These are phyloP conservation scores for Anisodus tanguticus DNA, from an alignment of 257 asterid genomes.

Conservation along the genomic window DNA sequence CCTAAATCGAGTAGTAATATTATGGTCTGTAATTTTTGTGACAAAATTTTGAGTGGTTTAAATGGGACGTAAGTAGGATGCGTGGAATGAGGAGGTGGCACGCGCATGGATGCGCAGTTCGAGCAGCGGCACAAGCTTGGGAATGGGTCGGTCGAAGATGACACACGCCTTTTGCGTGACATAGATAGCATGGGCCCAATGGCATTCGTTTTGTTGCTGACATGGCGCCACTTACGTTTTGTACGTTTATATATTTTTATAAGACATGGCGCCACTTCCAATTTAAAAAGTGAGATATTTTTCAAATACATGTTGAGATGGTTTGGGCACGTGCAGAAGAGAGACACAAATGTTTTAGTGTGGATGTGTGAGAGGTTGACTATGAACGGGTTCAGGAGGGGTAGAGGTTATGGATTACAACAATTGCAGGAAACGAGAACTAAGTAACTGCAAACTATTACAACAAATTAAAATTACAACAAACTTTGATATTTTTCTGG, in stretches of 20 bases:
- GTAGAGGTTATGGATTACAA: no score
- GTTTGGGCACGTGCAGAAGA: no score
- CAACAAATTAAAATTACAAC: no score
- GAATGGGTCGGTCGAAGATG: neutral
- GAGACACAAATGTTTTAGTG: no score
- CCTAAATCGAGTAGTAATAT: neutral
- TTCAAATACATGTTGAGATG: no score
- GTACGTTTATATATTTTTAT: neutral
- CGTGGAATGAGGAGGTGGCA: neutral
- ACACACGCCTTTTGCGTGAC: slow-evolving; percentile 17
- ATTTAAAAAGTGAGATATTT: no score
- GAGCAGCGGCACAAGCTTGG: slow-evolving; percentile 4
- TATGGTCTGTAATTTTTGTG: neutral
- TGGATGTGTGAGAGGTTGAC: no score
- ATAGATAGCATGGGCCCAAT: neutral
- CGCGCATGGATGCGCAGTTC: slow-evolving; percentile 4
- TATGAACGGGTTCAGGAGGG: no score
- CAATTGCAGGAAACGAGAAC: no score
- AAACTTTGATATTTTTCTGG: no score
- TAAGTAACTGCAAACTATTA: no score
- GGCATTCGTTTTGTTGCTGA: neutral
- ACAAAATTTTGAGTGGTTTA: neutral
- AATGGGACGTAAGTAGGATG: neutral
- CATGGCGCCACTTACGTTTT: neutral
- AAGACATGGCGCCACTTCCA: no score